Evolutionary conservation across 2,329 filamentous ascomycete species (phyloP).

Genomic region (Phialophora verrucosa): DNA sequence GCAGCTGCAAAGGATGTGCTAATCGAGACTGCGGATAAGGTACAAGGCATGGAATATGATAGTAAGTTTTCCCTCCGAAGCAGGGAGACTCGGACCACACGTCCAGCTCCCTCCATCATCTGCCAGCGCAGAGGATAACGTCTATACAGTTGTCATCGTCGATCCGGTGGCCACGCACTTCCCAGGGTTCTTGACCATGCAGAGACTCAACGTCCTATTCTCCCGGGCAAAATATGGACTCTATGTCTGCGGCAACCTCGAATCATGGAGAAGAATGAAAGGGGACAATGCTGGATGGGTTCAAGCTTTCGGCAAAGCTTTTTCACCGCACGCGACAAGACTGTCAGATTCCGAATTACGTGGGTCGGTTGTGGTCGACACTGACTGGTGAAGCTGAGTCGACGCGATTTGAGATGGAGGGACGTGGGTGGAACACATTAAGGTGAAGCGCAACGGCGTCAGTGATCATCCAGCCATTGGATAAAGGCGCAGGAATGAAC

Average conservation of each 20-base stretch:
- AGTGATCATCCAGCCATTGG: neutral
- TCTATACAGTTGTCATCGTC: constrained; percentile 9
- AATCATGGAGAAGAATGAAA: neutral
- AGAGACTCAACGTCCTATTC: constrained; percentile 24
- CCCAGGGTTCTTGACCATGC: constrained; percentile 15
- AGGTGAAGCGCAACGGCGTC: neutral
- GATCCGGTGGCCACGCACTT: constrained; percentile 11
- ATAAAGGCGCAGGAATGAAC: neutral
- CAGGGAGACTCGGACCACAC: neutral
- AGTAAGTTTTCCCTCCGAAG: neutral
- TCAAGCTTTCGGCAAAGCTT: neutral
- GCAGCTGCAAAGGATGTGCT: constrained; percentile 12
- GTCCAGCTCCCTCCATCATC: neutral
- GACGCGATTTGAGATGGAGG: neutral
- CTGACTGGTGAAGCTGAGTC: neutral
- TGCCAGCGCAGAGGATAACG: neutral
- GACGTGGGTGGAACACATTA: neutral
- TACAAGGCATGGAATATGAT: constrained; percentile 23
- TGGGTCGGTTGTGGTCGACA: neutral
- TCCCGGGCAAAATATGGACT: constrained; percentile 21
- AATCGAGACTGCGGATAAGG: constrained; percentile 13
- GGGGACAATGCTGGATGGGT: neutral
- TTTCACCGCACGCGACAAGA: neutral
- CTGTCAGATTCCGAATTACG: neutral
- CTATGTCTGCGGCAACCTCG: constrained; percentile 21